Evolutionary conservation across 2,329 filamentous ascomycete genomes (phyloP).

Genomic region (Pseudopithomyces maydicus): DNA sequence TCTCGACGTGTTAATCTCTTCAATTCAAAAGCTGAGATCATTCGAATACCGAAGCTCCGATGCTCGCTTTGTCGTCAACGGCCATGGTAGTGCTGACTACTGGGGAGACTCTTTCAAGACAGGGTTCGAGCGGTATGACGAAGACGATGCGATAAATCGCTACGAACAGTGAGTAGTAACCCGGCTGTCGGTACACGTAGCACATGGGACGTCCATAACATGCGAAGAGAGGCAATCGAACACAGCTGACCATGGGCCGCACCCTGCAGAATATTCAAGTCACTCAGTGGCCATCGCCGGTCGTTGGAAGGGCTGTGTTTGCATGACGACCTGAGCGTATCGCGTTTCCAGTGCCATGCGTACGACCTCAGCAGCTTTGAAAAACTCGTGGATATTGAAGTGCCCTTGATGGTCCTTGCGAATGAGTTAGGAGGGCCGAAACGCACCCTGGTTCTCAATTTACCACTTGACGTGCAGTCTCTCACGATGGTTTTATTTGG

Average conservation of each 20-base stretch:
- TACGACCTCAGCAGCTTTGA: background rate
- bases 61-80: background rate
- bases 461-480: background rate
- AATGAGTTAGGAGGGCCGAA: too few relatives aligned
- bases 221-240: background rate
- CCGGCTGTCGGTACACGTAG: background rate
- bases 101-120: background rate
- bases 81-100: background rate
- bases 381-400: background rate
- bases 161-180: background rate
- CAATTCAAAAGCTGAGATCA: constrained; percentile 16
- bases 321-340: background rate
- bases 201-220: too few relatives aligned
- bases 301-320: background rate
- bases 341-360: too few relatives aligned
- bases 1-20: constrained; percentile 22
- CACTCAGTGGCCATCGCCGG: background rate
- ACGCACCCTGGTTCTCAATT: background rate
- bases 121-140: background rate
- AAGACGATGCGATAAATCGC: background rate
- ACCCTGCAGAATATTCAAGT: background rate
- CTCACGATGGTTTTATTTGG: background rate
- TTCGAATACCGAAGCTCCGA: constrained; percentile 19
- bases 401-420: background rate
- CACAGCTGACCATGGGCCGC: background rate